Base-by-base conservation (phyloP, 2,329 filamentous ascomycete genomes). In the Curvularia sp. region DNA sequence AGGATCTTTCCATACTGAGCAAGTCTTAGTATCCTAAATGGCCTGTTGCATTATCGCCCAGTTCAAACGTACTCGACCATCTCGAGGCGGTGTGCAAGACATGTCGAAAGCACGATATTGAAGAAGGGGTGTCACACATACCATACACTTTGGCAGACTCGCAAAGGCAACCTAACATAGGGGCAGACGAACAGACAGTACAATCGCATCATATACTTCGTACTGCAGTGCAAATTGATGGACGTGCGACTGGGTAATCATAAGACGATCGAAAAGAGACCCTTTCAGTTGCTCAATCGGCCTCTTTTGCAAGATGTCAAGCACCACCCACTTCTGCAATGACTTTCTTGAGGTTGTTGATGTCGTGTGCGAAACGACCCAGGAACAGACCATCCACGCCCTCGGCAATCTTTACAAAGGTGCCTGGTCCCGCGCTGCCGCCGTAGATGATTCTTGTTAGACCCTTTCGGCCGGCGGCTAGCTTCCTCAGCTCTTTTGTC, bases 321-420 rank as follows among this genome's bases (percentile, higher is more conserved):
- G 71, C 69, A 24, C 79, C 79, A 8, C 86, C 85, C 31, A 95
- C 86, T 75, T 96, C 92, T 31, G 82, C 77, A 47, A 94, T 87
- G 5, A 92, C 91, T 78, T 86, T 86, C 60, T 86, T 83, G 65
- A 96, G 87, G 52, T 88, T 88, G 35, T 84, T 83, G 8, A 90
- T 84, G 70, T 94, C 88, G 78, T 96, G 92, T 12, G 87, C 92
- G 75, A 95, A 96, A 28, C 92, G 80, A 0, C 92, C 92, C 56
- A 96, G 74, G 69, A 95, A 95, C 76, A 95, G 80, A 0, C 91
- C 92, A 77, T 96, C 92, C 12, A 94, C 86, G 0, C 86, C 88
- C 24, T 86, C 83, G 55, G 85, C 86, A 61, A 95, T 79, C 65
- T 83, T 84, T 65, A 81, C 82, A 78, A 90, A 96, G 47, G 93